Evolutionary conservation across 805 yeast species (phyloP).

Genomic region (Yarrowia sp.): DNA sequence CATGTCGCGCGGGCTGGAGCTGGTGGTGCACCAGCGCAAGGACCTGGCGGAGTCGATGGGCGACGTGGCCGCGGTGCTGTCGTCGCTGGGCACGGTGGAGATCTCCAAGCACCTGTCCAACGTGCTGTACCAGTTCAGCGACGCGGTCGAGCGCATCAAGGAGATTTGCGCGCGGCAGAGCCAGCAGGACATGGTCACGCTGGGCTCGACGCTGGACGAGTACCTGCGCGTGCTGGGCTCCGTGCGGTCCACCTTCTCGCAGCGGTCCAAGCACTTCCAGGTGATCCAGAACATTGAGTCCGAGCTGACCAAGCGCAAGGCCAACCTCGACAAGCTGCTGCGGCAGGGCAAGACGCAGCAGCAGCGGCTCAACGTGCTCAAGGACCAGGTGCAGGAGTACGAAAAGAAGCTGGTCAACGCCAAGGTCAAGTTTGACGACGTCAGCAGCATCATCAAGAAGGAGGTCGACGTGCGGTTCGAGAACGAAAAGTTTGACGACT

Average conservation of each 20-base stretch:
- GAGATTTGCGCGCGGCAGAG: conserved; percentile 75
- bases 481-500: conserved; percentile 71
- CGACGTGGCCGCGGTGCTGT: conserved; percentile 59
- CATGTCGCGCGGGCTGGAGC: conserved; percentile 67
- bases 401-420: conserved; percentile 54
- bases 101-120: conserved; percentile 63
- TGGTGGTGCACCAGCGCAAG: conserved; percentile 69
- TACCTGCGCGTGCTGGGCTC: conserved; percentile 76
- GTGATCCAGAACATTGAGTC: conserved; percentile 47
- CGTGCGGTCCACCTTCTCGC: conserved; percentile 67
- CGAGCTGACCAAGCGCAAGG: conserved; percentile 49
- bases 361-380: conserved; percentile 59
- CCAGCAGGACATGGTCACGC: conserved; percentile 78
- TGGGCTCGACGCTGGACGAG: conserved; percentile 86
- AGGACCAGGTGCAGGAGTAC: conserved; percentile 56
- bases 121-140: conserved; percentile 68
- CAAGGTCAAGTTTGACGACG: conserved; percentile 58
- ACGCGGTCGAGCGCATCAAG: conserved; percentile 65
- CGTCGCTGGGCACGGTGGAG: conserved; percentile 69
- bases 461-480: conserved; percentile 67
- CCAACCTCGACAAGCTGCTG: conserved; percentile 47
- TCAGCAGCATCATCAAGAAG: conserved; percentile 61
- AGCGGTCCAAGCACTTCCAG: conserved; percentile 58
- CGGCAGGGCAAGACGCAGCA: conserved; percentile 52
- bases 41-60: conserved; percentile 68